phyloP scores from a whole-genome alignment of 352 stramenopile genomes.

The Blastocystis sp. region DNA sequence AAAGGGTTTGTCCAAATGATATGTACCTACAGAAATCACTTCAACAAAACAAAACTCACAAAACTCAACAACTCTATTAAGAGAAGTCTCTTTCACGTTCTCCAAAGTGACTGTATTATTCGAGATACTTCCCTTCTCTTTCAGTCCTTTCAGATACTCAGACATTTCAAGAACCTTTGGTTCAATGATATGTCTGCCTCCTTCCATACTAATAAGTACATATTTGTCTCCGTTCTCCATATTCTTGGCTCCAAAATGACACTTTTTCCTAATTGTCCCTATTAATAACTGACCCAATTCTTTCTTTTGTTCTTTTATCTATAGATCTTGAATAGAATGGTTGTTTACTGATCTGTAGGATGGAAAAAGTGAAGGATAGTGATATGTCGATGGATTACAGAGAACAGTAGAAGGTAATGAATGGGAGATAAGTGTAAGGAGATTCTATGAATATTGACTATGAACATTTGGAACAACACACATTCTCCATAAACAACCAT shows the following conservation, averaged over 20 bases:
- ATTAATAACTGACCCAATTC: no score
- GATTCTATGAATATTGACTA: no score
- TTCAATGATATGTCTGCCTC: neutral
- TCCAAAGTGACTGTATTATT: conserved; percentile 57
- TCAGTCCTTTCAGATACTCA: conserved; percentile 44
- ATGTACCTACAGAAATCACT: neutral
- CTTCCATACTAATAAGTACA: neutral
- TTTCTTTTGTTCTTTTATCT: no score
- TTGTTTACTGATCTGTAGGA: no score
- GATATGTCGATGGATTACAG: no score
- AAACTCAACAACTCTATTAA: conserved; percentile 66
- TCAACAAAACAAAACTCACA: conserved; percentile 21
- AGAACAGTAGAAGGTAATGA: no score
- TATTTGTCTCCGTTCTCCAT: neutral
- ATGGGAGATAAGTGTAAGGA: no score
- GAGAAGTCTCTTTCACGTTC: conserved; percentile 61
- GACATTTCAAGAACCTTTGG: neutral
- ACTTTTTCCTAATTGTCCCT: no score
- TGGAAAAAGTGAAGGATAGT: no score
- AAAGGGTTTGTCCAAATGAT: conserved; percentile 85
- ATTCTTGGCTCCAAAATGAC: neutral
- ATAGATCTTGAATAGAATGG: no score
- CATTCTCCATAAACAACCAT: neutral
- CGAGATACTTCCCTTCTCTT: neutral
- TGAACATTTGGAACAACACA: no score